Evolutionary conservation across 768 basidiomycete genomes (phyloP), one percentile per base, ranked within the genome.

Genomic region (Suillus occidentalis): DNA sequence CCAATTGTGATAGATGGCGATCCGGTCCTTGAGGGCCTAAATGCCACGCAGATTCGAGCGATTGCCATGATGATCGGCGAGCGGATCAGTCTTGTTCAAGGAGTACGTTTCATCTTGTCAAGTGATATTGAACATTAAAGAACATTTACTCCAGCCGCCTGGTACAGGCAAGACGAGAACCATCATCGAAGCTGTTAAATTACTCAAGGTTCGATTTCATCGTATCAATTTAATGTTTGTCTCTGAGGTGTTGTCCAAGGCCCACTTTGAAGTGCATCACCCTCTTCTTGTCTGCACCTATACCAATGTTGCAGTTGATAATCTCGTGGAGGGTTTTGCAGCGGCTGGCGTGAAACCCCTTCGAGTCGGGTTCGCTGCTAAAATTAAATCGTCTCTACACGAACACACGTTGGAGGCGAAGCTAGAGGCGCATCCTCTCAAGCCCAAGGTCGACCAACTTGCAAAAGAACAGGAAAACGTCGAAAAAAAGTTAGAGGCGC

Each of bases 81-180:
- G 69, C 80, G 87, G 50, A 76, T 94, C 36, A 90, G 91, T 72
- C 80, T 97, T 34, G 86, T 97, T 22, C 95, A 97, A 78, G 95
- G 95, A 39, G 94, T 95, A 73, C 69, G 89, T 80, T 4, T 3
- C 10, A 50, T 36, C 3, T 39, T 4, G 16, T 43, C 39, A n/a
- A 34, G 49, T 58, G 16, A 12, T 1, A 34, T 42, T 64, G 22
- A 65, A 61, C 25, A 42, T 40, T n/a, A 20, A 59, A 2, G 16
- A 18, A 12, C 40, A 20, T 20, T 4, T 10, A 61, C 58, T 67
- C 20, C 70, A 94, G 91, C 93, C 94, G 47, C 94, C 94, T 22
- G 94, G 94, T 25, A 95, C 94, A 0, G 95, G 95, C 42, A 98
- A 98, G 77, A 96, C 95, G 2, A 89, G 90, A 73, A 96, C 94